A percentile compares a stretch with the other conserved stretches of the same genome.
phyloP scores from a whole-genome alignment of 106 monocot genomes.

The Dactylorhiza incarnata region DNA sequence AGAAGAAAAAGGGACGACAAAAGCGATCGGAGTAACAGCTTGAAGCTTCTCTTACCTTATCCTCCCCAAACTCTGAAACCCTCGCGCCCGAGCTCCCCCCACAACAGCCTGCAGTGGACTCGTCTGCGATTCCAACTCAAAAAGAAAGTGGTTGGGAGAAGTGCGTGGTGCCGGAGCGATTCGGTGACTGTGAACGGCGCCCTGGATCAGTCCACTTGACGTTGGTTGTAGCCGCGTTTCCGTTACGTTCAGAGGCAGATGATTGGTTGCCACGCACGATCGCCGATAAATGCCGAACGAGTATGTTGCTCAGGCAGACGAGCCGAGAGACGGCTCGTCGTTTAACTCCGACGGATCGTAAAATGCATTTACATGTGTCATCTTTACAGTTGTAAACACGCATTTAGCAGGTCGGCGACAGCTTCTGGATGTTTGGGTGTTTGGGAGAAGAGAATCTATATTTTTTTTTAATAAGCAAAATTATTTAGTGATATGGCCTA shows the following conservation, averaged over 20 bases:
- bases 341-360: no score
- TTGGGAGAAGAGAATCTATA: no score
- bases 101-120: neutral
- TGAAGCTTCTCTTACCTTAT: neutral
- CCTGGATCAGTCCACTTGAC: neutral
- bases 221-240: neutral
- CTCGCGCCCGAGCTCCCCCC: neutral
- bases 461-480: no score
- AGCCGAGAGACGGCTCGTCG: no score
- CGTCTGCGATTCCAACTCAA: neutral
- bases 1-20: neutral
- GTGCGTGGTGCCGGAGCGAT: neutral
- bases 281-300: neutral
- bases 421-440: no score
- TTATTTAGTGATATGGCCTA: no score
- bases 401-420: no score
- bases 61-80: neutral
- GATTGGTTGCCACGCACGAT: neutral
- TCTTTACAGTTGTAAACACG: no score
- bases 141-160: neutral
- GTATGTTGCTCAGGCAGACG: no score
- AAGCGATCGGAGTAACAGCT: neutral
- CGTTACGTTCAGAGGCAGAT: neutral
- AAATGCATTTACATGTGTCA: no score
- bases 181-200: neutral